Base-by-base conservation (phyloP, 2,329 filamentous ascomycete species). In the Beauveria sp. region DNA sequence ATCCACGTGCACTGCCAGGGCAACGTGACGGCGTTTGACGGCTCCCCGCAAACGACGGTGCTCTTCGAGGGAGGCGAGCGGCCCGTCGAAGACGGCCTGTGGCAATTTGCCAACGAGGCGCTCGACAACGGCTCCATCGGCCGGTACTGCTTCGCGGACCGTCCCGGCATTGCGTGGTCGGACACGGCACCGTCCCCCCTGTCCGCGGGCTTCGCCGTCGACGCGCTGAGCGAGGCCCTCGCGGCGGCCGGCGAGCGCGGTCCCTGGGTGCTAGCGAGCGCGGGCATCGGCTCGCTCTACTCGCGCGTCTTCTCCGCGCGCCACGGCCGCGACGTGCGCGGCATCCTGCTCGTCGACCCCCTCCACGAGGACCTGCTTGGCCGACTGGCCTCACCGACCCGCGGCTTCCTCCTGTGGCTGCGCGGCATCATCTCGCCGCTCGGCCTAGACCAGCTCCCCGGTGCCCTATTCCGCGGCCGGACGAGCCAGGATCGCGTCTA, bases 161-260 rank as follows among this genome's bases (percentile, higher is more conserved):
- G 95, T 24, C 95, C 95, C 1, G 95, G 95, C 1, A 83, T 93
- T 61, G 93, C 84, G 7, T 96, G 91, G 80, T 86, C 83, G 52
- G 95, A 99, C 74, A 93, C 95, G 61, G 92, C 93, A 0, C 95
- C 95, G 2, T 97, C 93, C 6, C 95, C 95, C 0, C 88, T 96
- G 68, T 96, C 91, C 5, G 93, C 91, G 5, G 92, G 93, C 49
- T 96, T 97, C 84, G 88, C 90, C n/a, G 88, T 90, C 5, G 92
- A 96, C 69, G 91, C 88, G 0, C 79, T 98, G 28, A 93, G 91
- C 49, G 93, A 98, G 76, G 91, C 92, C 3, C 82, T 99, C 6
- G 87, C 88, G 2, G 80, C 85, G 46, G 86, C 89, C 3, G 92
- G 88, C 28, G 95, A 98, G 75, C 81, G 86, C 53, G 93, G 93